Evolutionary conservation across 345 rosid genomes (phyloP).

Genomic region (Bruguiera gymnorhiza): DNA sequence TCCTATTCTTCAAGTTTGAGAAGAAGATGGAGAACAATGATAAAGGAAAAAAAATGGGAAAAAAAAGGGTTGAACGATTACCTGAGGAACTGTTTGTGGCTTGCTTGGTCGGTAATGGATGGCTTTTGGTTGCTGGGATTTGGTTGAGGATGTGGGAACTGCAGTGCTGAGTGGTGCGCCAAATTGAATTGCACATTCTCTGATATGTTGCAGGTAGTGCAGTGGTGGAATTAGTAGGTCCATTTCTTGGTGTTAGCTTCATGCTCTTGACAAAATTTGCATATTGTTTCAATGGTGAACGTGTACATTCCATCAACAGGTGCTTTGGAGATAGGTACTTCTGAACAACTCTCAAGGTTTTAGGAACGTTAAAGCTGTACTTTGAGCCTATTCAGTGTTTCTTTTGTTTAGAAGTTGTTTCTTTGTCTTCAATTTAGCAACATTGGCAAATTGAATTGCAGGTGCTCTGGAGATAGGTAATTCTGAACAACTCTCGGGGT

Average conservation of each 20-base stretch:
- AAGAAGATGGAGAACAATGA: slow-evolving; percentile 3
- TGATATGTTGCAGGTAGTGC: slow-evolving; percentile 22
- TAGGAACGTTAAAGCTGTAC: not conserved
- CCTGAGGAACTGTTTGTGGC: slow-evolving; percentile 1
- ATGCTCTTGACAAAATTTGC: slow-evolving; percentile 30
- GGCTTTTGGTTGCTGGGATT: slow-evolving; percentile 6
- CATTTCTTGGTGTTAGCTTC: slow-evolving; percentile 21
- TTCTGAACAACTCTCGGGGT: slow-evolving; percentile 25
- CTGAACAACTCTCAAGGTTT: not conserved
- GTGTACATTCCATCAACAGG: slow-evolving; percentile 34
- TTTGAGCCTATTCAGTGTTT: not conserved
- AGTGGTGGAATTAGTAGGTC: slow-evolving; percentile 31
- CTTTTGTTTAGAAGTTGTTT: not conserved
- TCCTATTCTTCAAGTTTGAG: slow-evolving; percentile 22
- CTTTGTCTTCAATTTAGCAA: too few species aligned
- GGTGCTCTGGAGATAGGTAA: slow-evolving; percentile 37
- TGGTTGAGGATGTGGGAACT: slow-evolving; percentile 9
- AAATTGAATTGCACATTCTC: slow-evolving; percentile 1
- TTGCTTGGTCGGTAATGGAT: slow-evolving; percentile 9
- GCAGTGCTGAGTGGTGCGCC: slow-evolving; percentile 5
- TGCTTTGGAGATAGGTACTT: not conserved
- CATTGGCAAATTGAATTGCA: too few species aligned
- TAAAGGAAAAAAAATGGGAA: not conserved
- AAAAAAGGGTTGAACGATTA: too few species aligned
- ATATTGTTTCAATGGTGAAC: slow-evolving; percentile 24